Conservation (phyloP, 2,329 filamentous ascomycete genomes). For the Trichoderma sp. region DNA sequence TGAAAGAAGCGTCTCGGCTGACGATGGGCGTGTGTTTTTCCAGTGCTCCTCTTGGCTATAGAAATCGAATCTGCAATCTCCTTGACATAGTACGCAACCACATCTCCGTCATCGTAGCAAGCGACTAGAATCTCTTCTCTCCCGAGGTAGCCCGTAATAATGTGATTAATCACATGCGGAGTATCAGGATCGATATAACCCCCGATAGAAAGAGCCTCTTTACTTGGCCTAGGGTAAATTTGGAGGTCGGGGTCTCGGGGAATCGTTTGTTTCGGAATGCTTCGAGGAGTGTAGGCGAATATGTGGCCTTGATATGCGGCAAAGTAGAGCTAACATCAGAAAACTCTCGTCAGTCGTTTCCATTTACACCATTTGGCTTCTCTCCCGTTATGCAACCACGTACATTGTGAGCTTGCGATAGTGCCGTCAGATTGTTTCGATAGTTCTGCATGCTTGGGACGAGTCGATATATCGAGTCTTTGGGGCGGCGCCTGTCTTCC, state of each 20-base stretch:
- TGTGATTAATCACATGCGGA: conserved; percentile 65
- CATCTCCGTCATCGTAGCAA: conserved; percentile 72
- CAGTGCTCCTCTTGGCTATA: conserved; percentile 16
- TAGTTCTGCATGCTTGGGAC: conserved; percentile 38
- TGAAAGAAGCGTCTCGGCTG: conserved; percentile 59
- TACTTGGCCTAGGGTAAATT: conserved; percentile 44
- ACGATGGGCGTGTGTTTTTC: conserved; percentile 21
- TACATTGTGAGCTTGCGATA: conserved; percentile 58
- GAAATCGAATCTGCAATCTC: conserved; percentile 47
- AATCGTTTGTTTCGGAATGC: conserved; percentile 47
- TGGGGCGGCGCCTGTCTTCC: conserved; percentile 22
- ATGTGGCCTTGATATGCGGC: conserved; percentile 56
- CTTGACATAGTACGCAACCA: conserved; percentile 66
- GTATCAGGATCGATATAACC: conserved; percentile 52
- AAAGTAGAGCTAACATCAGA: conserved; percentile 53
- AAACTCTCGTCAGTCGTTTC: conserved; percentile 4
- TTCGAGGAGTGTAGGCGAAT: conserved; percentile 53
- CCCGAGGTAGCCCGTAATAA: conserved; percentile 67
- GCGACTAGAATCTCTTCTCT: conserved; percentile 65
- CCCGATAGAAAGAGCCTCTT: conserved; percentile 38
- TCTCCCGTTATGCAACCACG: conserved; percentile 10
- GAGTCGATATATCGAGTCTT: conserved; percentile 29
- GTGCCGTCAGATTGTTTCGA: conserved; percentile 55
- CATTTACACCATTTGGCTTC: background rate
- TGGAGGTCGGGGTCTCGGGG: conserved; percentile 48